Percentiles rank a stretch among this genome's conserved stretches.
Evolutionary conservation across 805 yeast genomes (phyloP).

Genomic region (Saccharomycopsis sp.): DNA sequence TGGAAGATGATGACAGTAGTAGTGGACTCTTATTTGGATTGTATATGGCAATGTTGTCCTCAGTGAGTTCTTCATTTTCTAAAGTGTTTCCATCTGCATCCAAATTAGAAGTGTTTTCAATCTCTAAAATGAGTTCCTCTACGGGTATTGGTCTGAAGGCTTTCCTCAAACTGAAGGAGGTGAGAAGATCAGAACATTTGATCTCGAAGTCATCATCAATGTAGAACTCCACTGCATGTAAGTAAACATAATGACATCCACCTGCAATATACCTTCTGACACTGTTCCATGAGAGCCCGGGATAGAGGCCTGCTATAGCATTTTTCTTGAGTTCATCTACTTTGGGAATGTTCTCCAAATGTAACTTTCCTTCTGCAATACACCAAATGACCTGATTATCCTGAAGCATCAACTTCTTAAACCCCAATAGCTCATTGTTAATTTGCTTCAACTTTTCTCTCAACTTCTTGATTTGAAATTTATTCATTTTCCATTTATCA

Average conservation of each 20-base stretch:
- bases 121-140: neutral
- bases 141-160: conserved; percentile 1
- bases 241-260: conserved; percentile 18
- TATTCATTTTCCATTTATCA: conserved; percentile 18
- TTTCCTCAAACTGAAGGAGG: conserved; percentile 3
- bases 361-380: conserved; percentile 17
- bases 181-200: conserved; percentile 8
- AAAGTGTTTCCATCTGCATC: conserved; percentile 11
- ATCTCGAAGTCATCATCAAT: conserved; percentile 8
- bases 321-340: conserved; percentile 15
- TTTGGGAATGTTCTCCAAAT: conserved; percentile 9
- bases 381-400: conserved; percentile 15
- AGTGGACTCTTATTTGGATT: no score
- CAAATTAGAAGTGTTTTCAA: conserved; percentile 1
- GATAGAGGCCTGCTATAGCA: conserved; percentile 9
- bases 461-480: conserved; percentile 19
- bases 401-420: conserved; percentile 13
- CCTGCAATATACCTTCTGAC: conserved; percentile 19
- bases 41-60: conserved; percentile 15
- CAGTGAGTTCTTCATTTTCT: conserved; percentile 14
- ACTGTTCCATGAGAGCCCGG: conserved; percentile 19
- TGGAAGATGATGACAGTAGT: no score
- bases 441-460: conserved; percentile 20
- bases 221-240: conserved; percentile 16
- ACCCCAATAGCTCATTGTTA: conserved; percentile 19